Percentiles rank a stretch among this genome's conserved stretches.
Conservation (phyloP, 2,329 filamentous ascomycete genomes). For the Dactylellina parvicollis region DNA sequence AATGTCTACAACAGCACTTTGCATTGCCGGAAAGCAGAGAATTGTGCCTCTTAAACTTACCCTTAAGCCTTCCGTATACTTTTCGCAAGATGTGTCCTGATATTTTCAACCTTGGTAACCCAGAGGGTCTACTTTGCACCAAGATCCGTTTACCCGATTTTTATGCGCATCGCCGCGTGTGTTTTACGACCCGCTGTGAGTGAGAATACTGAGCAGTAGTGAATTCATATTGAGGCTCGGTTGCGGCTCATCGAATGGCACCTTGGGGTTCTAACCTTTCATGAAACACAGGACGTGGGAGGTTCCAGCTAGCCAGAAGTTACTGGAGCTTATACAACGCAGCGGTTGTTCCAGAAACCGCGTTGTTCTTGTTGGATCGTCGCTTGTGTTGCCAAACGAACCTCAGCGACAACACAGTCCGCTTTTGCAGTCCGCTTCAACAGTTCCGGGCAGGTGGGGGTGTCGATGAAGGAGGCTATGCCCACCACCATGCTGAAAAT, state of each 20-base stretch:
- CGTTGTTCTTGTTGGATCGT: constrained; percentile 44
- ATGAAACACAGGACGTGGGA: constrained; percentile 25
- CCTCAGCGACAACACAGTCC: constrained; percentile 28
- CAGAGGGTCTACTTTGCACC: not conserved
- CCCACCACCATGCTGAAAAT: not conserved
- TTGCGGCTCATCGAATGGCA: not conserved
- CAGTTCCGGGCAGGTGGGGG: not conserved
- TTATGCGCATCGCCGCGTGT: not conserved
- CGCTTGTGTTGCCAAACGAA: constrained; percentile 32
- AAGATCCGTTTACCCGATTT: too few relatives aligned
- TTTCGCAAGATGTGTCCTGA: not conserved
- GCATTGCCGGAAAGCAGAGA: not conserved
- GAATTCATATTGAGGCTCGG: not conserved
- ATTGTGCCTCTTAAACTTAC: not conserved
- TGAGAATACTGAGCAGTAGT: too few relatives aligned
- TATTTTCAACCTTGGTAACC: not conserved
- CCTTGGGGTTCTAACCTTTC: not conserved
- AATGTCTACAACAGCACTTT: not conserved
- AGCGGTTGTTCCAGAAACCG: constrained; percentile 20
- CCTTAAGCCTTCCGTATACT: not conserved
- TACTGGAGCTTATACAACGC: not conserved
- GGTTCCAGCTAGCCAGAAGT: not conserved
- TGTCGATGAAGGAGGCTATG: constrained; percentile 15
- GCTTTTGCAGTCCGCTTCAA: constrained; percentile 9
- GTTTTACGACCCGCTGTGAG: not conserved